Evolutionary conservation across 2,329 filamentous ascomycete genomes (phyloP).

Genomic region (Stachybotrys chartarum): DNA sequence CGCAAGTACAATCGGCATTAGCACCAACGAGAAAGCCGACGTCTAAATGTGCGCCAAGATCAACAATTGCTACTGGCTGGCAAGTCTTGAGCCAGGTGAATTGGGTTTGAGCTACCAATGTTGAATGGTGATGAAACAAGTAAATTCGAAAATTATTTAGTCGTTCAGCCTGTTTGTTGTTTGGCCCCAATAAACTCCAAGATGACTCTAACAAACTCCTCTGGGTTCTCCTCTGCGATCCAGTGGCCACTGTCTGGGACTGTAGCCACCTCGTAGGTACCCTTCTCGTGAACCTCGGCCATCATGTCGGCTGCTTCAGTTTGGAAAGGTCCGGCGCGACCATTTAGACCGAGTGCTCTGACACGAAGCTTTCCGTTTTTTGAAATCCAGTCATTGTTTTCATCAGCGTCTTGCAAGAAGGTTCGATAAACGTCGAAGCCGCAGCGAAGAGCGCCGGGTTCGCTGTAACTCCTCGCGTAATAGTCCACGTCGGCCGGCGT

Average conservation of each 20-base stretch:
- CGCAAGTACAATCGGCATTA: too few species aligned
- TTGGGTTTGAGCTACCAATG: too few species aligned
- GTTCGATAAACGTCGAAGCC: conserved; percentile 24
- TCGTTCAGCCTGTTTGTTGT: neutral
- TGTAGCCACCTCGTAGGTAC: neutral
- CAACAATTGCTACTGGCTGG: too few species aligned
- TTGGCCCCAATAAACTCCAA: neutral
- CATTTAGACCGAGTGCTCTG: conserved; percentile 1
- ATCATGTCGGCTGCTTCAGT: neutral
- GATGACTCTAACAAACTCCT: neutral
- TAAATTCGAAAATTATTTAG: neutral
- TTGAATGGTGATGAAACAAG: too few species aligned
- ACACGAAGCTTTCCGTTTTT: conserved; percentile 17
- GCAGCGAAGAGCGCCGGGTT: conserved; percentile 23
- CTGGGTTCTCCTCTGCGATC: conserved; percentile 1
- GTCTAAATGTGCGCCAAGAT: too few species aligned
- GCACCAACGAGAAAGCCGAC: too few species aligned
- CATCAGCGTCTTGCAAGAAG: conserved; percentile 22
- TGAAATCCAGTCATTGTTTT: conserved; percentile 18
- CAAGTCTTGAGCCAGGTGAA: too few species aligned
- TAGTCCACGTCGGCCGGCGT: conserved; percentile 25
- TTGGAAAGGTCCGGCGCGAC: neutral
- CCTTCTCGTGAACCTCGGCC: conserved; percentile 1
- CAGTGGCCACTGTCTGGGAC: conserved; percentile 1
- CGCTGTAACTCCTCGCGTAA: conserved; percentile 27